A percentile compares a stretch with the other conserved stretches of the same genome.
These are phyloP conservation scores for Trematosphaeria pertusa DNA, from an alignment of 2,329 filamentous ascomycete species.

Conservation along the genomic window DNA sequence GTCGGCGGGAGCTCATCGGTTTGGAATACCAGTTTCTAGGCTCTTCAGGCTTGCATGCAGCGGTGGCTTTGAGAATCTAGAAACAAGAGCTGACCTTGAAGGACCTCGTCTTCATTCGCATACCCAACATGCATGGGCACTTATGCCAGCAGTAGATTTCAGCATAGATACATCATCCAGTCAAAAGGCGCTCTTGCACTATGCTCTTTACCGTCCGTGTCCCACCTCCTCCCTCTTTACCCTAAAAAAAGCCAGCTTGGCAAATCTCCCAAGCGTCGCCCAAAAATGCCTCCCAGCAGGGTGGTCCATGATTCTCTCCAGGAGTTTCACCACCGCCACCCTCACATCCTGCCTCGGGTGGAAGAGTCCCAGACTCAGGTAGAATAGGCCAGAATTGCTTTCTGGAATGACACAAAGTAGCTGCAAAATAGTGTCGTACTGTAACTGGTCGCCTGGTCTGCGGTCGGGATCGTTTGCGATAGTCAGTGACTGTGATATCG, in stretches of 20 bases:
- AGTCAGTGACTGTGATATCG: constrained; percentile 29
- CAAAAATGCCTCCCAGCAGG: constrained; percentile 95
- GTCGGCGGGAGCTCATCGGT: too few relatives aligned
- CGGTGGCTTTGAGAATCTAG: too few relatives aligned
- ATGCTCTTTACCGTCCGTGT: too few relatives aligned
- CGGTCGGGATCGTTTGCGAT: constrained; percentile 35
- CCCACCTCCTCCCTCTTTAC: constrained; percentile 68
- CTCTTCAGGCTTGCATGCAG: too few relatives aligned
- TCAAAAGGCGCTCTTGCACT: too few relatives aligned
- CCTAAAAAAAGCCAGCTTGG: constrained; percentile 83
- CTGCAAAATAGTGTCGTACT: constrained; percentile 56
- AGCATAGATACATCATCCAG: too few relatives aligned
- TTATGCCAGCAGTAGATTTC: too few relatives aligned
- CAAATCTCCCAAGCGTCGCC: constrained; percentile 83
- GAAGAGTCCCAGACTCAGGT: constrained; percentile 87
- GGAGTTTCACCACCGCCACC: constrained; percentile 75
- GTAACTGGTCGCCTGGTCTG: constrained; percentile 31
- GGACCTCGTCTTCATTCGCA: too few relatives aligned
- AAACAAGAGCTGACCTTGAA: too few relatives aligned
- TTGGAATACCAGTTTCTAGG: too few relatives aligned
- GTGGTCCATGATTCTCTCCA: constrained; percentile 84
- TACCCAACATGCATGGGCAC: too few relatives aligned
- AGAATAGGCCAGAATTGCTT: constrained; percentile 87
- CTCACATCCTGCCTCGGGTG: constrained; percentile 86
- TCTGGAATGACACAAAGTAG: constrained; percentile 83